Conservation (phyloP, 2,329 filamentous ascomycete species). For the Penicillium hesseltinei region DNA sequence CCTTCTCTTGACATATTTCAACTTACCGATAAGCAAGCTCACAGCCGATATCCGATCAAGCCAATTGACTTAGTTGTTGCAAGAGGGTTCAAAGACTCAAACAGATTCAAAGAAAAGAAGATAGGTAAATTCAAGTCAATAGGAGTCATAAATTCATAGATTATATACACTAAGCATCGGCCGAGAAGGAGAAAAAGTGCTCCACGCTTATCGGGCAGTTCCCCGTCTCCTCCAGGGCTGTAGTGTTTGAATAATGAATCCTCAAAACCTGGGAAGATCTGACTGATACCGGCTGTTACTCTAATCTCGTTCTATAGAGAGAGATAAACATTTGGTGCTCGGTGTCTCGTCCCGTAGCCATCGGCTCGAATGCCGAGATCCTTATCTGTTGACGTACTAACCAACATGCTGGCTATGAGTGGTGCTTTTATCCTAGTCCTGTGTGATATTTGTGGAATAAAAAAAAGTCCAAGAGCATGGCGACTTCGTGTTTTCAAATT, state of each 20-base stretch:
- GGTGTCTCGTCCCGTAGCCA: not conserved
- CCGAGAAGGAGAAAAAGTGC: slow-evolving; percentile 11
- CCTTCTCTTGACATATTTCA: slow-evolving; percentile 6
- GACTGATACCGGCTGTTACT: not conserved
- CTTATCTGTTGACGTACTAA: not conserved
- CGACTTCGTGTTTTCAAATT: not conserved
- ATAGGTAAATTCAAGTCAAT: not conserved
- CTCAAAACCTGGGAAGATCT: not conserved
- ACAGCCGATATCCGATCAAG: slow-evolving; percentile 1
- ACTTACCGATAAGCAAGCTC: slow-evolving; percentile 16
- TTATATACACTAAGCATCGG: slow-evolving; percentile 10
- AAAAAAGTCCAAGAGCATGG: not conserved
- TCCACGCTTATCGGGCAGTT: slow-evolving; percentile 15
- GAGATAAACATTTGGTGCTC: not conserved
- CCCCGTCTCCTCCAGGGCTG: slow-evolving; percentile 9
- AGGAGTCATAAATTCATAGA: slow-evolving; percentile 11
- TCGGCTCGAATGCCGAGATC: not conserved
- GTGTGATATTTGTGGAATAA: not conserved
- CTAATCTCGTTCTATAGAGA: not conserved
- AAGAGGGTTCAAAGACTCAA: not conserved
- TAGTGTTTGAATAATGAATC: not conserved
- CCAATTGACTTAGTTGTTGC: not conserved
- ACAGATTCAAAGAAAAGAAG: not conserved
- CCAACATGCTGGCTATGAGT: not conserved
- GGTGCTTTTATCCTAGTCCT: not conserved